Evolutionary conservation across 768 basidiomycete species (phyloP), one percentile per base, ranked within the genome.

Genomic region (Tricholoma furcatifolium): DNA sequence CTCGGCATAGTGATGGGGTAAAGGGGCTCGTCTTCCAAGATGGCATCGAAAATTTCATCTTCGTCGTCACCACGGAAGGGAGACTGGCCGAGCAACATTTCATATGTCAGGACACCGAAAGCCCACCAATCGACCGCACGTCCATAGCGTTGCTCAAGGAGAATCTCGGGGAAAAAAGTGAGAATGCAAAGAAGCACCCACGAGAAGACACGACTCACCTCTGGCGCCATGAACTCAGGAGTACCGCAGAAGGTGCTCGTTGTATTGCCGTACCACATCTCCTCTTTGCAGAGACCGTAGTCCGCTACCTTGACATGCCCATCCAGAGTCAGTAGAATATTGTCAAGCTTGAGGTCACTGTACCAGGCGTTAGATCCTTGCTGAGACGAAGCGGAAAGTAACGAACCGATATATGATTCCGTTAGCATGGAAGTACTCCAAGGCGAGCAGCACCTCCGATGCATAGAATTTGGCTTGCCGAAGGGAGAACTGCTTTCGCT

Each of bases 91-190:
- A 98, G 79, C 49, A 99, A 72, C 97, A 99, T 99, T 73, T 99
- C 97, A 67, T 99, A 99, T 21, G 90, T 98, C 62, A 99, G 72
- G 4, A 99, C 97, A 58, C 97, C 97, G 67, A 98, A 98, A 11
- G 97, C 97, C 97, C 97, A 99, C 97, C 97, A 99, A 67, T 99
- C 97, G 38, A 99, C 97, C 10, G 97, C 96, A 35, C 94, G 92
- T 9, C 94, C 95, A 62, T 99, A 99, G 43, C 94, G 90, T 73
- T 98, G 97, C 73, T 99, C 97, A n/a, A 98, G 81, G 48, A 99
- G 78, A 69, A 99, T 99, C 95, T 98, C 56, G 6, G 24, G 14
- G 9, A 30, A 53, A 17, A 32, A 20, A 24, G 23, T 41, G 15
- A 6, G 38, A 32, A 36, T 31, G 20, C 31, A 15, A 36, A 17